Evolutionary conservation across 352 stramenopile species (phyloP), one percentile per base, ranked within the genome.

Genomic region (Globisporangium alternatum): DNA sequence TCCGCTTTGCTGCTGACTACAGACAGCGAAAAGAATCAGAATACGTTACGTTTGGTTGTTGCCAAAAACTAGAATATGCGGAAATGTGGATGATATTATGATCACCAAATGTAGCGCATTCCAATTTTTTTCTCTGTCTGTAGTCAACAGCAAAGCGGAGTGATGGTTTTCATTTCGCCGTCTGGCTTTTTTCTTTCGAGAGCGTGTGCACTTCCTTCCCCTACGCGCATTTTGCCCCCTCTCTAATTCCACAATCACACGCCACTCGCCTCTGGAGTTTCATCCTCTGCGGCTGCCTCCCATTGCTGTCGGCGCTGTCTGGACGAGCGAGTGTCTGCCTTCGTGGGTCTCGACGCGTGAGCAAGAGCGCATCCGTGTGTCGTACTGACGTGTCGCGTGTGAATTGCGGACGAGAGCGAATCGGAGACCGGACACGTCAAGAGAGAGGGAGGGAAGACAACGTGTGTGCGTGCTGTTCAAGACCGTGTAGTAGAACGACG

Each of bases 151-250:
- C n/a, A n/a, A n/a, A n/a, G n/a, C n/a, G n/a, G n/a, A n/a, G n/a
- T n/a, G n/a, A n/a, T n/a, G n/a, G n/a, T n/a, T n/a, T n/a, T n/a
- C n/a, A n/a, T n/a, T n/a, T n/a, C n/a, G n/a, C n/a, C 48, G 31
- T 55, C 48, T 55, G 48, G 48, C 48, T 55, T 55, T 55, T 55
- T 55, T 55, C 48, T 55, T 55, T 55, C 48, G 37, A 43, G 37
- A 43, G 9, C 3, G 47, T 35, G 48, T 30, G 28, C 48, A 28
- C 15, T 37, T 35, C 48, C 15, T n/a, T 55, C 25, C 25, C 25
- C 25, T 5, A 44, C 15, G 15, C 39, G 37, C 25, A 19, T 31
- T 30, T 30, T 31, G 3, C 25, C 48, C 48, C 22, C 22, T 22
- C 13, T 15, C 6, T 19, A 39, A 12, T 55, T 30, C 48, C 25